These are phyloP conservation scores for Dioscorea cayenensis DNA, from an alignment of 116 monocot species.

Conservation along the genomic window DNA sequence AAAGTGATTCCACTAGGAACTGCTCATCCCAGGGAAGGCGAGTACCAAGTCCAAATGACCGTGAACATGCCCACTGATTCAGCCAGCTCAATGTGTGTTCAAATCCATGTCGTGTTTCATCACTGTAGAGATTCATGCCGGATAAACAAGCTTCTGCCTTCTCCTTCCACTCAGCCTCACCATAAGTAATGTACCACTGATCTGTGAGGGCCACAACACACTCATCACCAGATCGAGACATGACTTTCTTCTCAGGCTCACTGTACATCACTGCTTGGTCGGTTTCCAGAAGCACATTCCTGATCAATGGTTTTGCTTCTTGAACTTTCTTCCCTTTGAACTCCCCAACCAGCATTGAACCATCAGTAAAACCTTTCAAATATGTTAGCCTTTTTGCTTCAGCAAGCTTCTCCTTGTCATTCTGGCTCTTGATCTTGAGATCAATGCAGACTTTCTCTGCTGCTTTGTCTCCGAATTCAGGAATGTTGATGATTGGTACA, in stretches of 20 bases:
- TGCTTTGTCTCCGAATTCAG: conserved; percentile 83
- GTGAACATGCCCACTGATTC: conserved; percentile 95
- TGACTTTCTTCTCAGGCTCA: conserved; percentile 86
- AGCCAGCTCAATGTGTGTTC: conserved; percentile 79
- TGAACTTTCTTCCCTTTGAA: conserved; percentile 70
- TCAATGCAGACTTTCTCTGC: conserved; percentile 84
- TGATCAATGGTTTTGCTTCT: conserved; percentile 78
- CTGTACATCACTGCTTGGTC: conserved; percentile 70
- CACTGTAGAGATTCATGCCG: conserved; percentile 64
- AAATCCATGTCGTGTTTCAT: conserved; percentile 69
- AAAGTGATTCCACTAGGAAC: conserved; percentile 84
- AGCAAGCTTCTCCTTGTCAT: conserved; percentile 91
- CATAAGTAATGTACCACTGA: conserved; percentile 96
- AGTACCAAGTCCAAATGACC: conserved; percentile 91
- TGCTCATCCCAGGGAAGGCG: conserved; percentile 90
- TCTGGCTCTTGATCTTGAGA: conserved; percentile 92
- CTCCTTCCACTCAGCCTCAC: conserved; percentile 75
- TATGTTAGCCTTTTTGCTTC: conserved; percentile 87
- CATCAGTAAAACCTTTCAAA: conserved; percentile 85
- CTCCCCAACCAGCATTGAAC: conserved; percentile 85
- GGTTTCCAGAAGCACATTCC: conserved; percentile 45
- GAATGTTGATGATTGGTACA: conserved; percentile 85
- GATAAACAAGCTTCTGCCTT: conserved; percentile 60
- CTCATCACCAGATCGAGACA: conserved; percentile 87
- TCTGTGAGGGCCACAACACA: conserved; percentile 94